Conservation (phyloP, 164 flowering plant species). For the Piper betle region DNA sequence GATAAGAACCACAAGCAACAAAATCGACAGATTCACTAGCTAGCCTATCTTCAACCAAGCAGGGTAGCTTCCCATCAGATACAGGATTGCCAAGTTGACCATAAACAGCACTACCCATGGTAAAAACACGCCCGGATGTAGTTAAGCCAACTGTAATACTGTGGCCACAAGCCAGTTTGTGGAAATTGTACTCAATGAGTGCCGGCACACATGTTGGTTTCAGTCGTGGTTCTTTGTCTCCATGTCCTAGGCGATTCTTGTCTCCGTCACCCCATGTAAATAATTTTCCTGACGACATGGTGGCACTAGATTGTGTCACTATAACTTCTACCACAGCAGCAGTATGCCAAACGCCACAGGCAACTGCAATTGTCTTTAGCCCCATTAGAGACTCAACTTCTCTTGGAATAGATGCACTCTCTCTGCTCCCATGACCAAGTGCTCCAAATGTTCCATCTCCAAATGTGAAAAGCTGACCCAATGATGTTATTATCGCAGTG, state of each 20-base stretch:
- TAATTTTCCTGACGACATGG: slow-evolving; percentile 24
- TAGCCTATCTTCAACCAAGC: slow-evolving; percentile 23
- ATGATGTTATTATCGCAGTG: slow-evolving; percentile 24
- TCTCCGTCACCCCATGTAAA: slow-evolving; percentile 39
- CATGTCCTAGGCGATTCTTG: slow-evolving; percentile 32
- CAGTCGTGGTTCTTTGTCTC: slow-evolving; percentile 27
- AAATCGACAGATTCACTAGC: slow-evolving; percentile 30
- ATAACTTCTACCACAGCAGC: slow-evolving; percentile 34
- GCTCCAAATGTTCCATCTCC: slow-evolving; percentile 36
- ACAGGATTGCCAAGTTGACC: slow-evolving; percentile 31
- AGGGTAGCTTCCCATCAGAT: slow-evolving; percentile 29
- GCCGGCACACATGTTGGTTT: slow-evolving; percentile 30
- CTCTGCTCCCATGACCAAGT: slow-evolving; percentile 26
- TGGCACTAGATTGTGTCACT: slow-evolving; percentile 23
- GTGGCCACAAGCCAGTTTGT: slow-evolving; percentile 29
- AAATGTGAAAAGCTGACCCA: slow-evolving; percentile 26
- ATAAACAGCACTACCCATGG: slow-evolving; percentile 32
- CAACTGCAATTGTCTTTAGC: slow-evolving; percentile 26
- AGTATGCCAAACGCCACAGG: slow-evolving; percentile 36
- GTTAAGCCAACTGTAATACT: slow-evolving; percentile 27
- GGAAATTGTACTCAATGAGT: slow-evolving; percentile 29
- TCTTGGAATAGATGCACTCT: slow-evolving; percentile 20
- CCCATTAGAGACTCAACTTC: slow-evolving; percentile 29
- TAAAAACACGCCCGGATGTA: slow-evolving; percentile 25
- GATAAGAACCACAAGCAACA: slow-evolving; percentile 71